phyloP scores from a whole-genome alignment of 129 eudicot genomes.

The carrot (Daucus carota) region DH1_v3.0 NC_030389.2:38931501-38932000 shows the following conservation, averaged over 20 bases:
- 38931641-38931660: conserved; percentile 64
- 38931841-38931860: conserved; percentile 85
- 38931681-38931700: conserved; percentile 86
- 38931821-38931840: conserved; percentile 65
- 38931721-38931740: conserved; percentile 91
- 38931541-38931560: too few relatives aligned
- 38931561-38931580: not conserved
- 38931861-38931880: conserved; percentile 62
- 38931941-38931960: too few relatives aligned
- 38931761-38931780: not conserved
- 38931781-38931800: not conserved
- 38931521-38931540: too few relatives aligned
- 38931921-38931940: too few relatives aligned
- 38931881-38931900: conserved; percentile 80
- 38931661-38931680: conserved; percentile 65
- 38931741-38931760: conserved; percentile 18
- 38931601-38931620: not conserved
- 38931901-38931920: conserved; percentile 71
- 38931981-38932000: not conserved
- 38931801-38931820: not conserved
- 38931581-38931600: not conserved
- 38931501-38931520: not conserved
- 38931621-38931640: not conserved
- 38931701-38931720: conserved; percentile 92
- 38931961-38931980: not conserved